Conservation (phyloP, 306 rosid species). For the Fagus crenata region DNA sequence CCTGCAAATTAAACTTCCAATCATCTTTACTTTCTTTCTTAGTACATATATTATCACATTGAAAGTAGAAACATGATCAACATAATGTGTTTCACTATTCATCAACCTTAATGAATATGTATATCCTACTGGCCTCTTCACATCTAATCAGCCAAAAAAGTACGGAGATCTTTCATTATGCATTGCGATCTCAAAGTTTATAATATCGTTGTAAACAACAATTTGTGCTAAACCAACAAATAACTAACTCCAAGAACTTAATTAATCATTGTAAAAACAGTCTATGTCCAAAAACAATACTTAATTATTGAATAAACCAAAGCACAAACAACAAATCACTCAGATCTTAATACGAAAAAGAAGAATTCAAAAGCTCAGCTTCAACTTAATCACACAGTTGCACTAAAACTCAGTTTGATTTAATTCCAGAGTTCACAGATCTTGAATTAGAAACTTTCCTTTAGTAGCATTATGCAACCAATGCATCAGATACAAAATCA, state of each 20-base stretch:
- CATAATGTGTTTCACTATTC: neutral
- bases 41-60: neutral
- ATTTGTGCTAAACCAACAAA: neutral
- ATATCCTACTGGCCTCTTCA: neutral
- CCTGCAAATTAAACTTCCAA: neutral
- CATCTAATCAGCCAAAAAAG: neutral
- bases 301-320: neutral
- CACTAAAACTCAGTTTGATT: slow-evolving; percentile 1
- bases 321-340: neutral
- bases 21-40: neutral
- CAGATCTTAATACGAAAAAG: neutral
- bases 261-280: neutral
- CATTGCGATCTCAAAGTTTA: neutral
- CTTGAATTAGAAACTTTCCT: slow-evolving; percentile 1
- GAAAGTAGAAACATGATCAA: neutral
- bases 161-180: neutral
- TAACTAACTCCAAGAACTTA: neutral
- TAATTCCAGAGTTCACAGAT: slow-evolving; percentile 32
- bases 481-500: slow-evolving; percentile 6
- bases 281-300: neutral
- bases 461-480: neutral
- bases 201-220: neutral
- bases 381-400: neutral
- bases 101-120: neutral
- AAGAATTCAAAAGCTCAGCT: neutral